Conservation (phyloP, 495 filamentous ascomycete genomes). For the Collariella sp. region DNA sequence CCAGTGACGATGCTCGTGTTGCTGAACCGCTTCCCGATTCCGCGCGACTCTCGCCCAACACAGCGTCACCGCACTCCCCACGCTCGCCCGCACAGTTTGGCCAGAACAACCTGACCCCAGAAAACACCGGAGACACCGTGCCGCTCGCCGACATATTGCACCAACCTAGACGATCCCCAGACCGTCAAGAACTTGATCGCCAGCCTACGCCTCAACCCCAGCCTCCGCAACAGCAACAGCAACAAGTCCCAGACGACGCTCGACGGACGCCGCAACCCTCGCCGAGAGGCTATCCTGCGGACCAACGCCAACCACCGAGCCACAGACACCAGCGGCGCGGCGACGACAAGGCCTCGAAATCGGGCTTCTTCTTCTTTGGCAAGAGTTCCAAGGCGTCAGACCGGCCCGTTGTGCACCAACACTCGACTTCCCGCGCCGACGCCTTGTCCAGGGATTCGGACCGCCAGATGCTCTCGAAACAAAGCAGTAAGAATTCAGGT, state of each 20-base stretch:
- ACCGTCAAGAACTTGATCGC: constrained; percentile 9
- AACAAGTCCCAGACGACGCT: constrained; percentile 10
- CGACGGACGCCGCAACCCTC: constrained; percentile 14
- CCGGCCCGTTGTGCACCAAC: constrained; percentile 29
- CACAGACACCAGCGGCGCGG: constrained; percentile 24
- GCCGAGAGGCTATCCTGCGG: constrained; percentile 11
- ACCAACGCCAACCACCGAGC: constrained; percentile 19
- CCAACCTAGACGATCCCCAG: constrained; percentile 11
- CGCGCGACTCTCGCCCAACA: constrained; percentile 25
- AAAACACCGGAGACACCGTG: constrained; percentile 25
- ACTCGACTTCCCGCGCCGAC: constrained; percentile 32
- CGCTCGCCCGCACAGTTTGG: constrained; percentile 44
- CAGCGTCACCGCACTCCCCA: constrained; percentile 44
- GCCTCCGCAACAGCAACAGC: constrained; percentile 11
- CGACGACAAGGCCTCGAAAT: constrained; percentile 31
- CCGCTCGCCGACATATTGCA: constrained; percentile 30
- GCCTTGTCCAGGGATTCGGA: constrained; percentile 39
- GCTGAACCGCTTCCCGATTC: constrained; percentile 32
- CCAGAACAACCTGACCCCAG: constrained; percentile 22
- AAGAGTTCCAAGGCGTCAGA: constrained; percentile 34
- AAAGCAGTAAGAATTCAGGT: constrained; percentile 41
- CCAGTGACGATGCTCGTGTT: constrained; percentile 26
- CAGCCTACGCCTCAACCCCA: constrained; percentile 7
- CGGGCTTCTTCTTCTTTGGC: constrained; percentile 40
- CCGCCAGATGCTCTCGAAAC: constrained; percentile 32